Evolutionary conservation across 106 monocot species (phyloP).

Genomic region (Apostasia shenzhenica): DNA sequence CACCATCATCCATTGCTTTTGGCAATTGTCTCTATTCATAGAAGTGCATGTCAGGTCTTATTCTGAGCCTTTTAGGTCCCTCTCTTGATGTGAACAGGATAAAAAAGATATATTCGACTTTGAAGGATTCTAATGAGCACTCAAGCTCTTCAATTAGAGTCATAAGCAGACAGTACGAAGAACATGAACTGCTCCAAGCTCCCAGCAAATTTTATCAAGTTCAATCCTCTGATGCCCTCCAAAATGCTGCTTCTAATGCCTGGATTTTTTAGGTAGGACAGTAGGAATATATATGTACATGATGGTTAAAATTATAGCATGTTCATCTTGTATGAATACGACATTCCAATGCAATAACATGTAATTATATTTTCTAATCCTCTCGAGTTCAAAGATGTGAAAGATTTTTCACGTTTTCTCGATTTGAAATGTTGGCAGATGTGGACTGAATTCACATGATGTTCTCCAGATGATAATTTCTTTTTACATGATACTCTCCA

Average conservation of each 20-base stretch:
- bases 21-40: background rate
- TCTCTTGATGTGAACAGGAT: slow-evolving; percentile 16
- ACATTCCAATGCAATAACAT: background rate
- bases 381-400: background rate
- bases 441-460: background rate
- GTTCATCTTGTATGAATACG: background rate
- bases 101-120: background rate
- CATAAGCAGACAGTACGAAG: background rate
- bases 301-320: background rate
- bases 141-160: background rate
- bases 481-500: too few relatives aligned
- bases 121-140: background rate
- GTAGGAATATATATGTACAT: background rate
- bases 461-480: too few relatives aligned
- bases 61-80: background rate
- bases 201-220: background rate
- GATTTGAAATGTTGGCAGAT: background rate
- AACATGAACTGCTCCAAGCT: background rate
- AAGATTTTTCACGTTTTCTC: background rate
- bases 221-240: background rate
- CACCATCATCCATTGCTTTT: background rate
- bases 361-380: background rate
- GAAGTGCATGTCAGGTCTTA: background rate
- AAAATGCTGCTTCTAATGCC: background rate
- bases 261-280: too few relatives aligned